These are phyloP conservation scores for Guillardia theta DNA, from an alignment of 78 protist species.

Conservation along the genomic window DNA sequence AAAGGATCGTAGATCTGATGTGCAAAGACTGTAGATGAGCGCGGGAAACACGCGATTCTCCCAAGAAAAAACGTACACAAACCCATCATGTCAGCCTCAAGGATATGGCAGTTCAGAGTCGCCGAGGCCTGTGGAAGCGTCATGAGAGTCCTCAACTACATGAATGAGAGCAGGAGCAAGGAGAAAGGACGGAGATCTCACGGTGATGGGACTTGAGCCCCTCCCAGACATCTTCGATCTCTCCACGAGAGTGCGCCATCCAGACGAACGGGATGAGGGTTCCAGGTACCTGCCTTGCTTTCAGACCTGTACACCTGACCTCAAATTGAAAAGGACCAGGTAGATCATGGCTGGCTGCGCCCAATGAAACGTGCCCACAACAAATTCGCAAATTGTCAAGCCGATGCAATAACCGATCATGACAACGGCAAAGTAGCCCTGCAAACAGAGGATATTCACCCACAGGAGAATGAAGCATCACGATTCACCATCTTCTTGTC, in stretches of 20 bases:
- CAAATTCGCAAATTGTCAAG: background rate
- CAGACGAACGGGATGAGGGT: slow-evolving; percentile 1
- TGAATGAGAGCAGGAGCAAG: background rate
- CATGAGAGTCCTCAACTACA: no score
- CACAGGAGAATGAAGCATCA: background rate
- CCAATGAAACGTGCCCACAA: slow-evolving; percentile 18
- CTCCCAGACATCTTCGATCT: background rate
- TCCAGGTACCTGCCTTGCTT: no score
- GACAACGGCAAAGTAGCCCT: slow-evolving; percentile 27
- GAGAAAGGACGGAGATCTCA: background rate
- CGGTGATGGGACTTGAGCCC: slow-evolving; percentile 36
- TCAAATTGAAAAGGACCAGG: no score
- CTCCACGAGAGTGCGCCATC: background rate
- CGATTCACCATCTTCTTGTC: background rate
- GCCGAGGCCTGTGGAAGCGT: no score
- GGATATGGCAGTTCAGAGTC: no score
- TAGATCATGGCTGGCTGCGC: slow-evolving; percentile 47
- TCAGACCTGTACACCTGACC: no score
- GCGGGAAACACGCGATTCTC: no score
- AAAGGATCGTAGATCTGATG: no score
- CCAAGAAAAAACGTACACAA: no score
- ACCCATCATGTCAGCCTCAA: no score
- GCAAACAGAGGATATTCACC: background rate
- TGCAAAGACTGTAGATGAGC: no score
- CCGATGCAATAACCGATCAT: slow-evolving; percentile 13